These are phyloP conservation scores for Dothiorella sarmentorum DNA, from an alignment of 2,329 filamentous ascomycete genomes.

Conservation along the genomic window DNA sequence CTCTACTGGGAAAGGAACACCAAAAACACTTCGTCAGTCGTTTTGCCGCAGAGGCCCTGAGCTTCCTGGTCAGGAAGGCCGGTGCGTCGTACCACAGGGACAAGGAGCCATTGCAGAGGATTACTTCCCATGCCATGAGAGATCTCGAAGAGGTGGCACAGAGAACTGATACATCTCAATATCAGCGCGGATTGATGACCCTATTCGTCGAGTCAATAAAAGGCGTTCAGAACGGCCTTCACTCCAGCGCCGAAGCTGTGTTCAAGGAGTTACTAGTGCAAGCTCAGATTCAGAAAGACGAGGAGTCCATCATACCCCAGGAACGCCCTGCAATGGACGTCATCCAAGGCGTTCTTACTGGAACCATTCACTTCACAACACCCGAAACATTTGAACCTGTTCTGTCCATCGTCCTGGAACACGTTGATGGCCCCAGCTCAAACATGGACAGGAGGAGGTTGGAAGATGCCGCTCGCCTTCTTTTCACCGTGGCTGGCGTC, in stretches of 20 bases:
- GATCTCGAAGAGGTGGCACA: conserved; percentile 59
- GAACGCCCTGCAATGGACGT: conserved; percentile 58
- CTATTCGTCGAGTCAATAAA: conserved; percentile 82
- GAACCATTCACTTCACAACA: conserved; percentile 77
- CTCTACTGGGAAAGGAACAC: conserved; percentile 75
- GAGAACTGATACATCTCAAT: conserved; percentile 62
- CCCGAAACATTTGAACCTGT: conserved; percentile 69
- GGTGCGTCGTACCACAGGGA: conserved; percentile 74
- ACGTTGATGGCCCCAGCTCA: neutral
- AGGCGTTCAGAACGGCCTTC: conserved; percentile 56
- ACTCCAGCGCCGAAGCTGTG: conserved; percentile 55
- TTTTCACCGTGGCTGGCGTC: conserved; percentile 73
- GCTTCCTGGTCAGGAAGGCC: conserved; percentile 87
- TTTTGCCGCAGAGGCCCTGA: conserved; percentile 92
- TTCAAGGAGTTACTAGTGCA: conserved; percentile 48
- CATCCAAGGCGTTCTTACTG: conserved; percentile 72
- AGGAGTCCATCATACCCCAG: conserved; percentile 26
- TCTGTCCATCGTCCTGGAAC: conserved; percentile 53
- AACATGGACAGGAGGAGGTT: conserved; percentile 20
- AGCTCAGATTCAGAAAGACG: conserved; percentile 26
- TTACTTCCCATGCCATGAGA: conserved; percentile 68
- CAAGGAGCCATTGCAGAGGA: conserved; percentile 60
- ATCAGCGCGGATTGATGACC: conserved; percentile 85
- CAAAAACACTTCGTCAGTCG: conserved; percentile 84
- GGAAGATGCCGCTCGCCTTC: conserved; percentile 41